phyloP scores from a whole-genome alignment of 2,329 filamentous ascomycete genomes.

The Stagonosporopsis rhizophila region DNA sequence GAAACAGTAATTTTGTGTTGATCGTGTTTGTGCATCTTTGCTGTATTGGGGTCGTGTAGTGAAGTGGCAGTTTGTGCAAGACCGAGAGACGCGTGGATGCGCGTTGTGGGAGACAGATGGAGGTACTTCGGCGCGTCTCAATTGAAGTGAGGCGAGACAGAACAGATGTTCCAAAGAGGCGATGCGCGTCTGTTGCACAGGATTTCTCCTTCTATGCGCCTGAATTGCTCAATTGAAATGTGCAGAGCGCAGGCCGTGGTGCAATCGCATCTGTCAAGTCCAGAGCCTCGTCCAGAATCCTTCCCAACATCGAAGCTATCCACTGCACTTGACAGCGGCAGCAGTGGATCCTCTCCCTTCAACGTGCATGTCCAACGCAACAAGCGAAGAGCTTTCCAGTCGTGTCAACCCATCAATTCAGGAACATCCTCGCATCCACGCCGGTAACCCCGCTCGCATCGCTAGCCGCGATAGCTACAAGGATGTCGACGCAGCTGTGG shows the following conservation, averaged over 20 bases:
- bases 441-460: slow-evolving; percentile 5
- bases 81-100: slow-evolving; percentile 9
- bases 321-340: slow-evolving; percentile 15
- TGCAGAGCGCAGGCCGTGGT: background rate
- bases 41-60: background rate
- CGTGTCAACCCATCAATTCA: slow-evolving; percentile 10
- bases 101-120: slow-evolving; percentile 6
- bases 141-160: slow-evolving; percentile 8
- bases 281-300: background rate
- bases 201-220: no score
- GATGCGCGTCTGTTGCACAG: background rate
- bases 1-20: slow-evolving; percentile 1
- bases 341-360: slow-evolving; percentile 7
- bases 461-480: slow-evolving; percentile 8
- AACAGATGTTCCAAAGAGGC: background rate
- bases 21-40: slow-evolving; percentile 13
- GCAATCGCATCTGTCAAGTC: slow-evolving; percentile 2
- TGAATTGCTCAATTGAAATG: background rate
- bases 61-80: slow-evolving; percentile 9
- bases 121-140: slow-evolving; percentile 12
- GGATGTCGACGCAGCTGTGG: slow-evolving; percentile 24
- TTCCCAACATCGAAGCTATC: background rate
- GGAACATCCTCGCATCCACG: slow-evolving; percentile 9
- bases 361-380: slow-evolving; percentile 1
- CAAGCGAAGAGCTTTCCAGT: slow-evolving; percentile 1